Evolutionary conservation across 2,329 filamentous ascomycete species (phyloP), one percentile per base, ranked within the genome.

Genomic region (Leptosphaerulina australis): DNA sequence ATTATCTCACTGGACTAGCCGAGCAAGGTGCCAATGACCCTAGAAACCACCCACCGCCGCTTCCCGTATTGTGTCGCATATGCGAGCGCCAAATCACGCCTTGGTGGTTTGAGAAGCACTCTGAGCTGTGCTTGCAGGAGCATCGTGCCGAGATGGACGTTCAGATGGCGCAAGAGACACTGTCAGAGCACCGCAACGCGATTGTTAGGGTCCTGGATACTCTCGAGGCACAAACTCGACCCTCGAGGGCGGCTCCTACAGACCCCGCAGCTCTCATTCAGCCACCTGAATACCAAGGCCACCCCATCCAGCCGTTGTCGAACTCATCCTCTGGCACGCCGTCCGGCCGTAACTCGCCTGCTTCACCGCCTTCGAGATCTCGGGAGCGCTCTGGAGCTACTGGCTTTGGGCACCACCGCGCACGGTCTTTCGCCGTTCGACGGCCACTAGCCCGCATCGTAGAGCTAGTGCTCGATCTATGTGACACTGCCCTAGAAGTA

Each of bases 71-170:
- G 12, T 99, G 94, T 73, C 91, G 94, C 43, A 97, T 99, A 46
- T 99, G 94, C 72, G 94, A 99, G 71, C 90, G 94, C 44, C 91
- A 97, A 56, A 97, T 99, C 53, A 91, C 91, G 4, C 91, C 93
- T 0, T 99, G 94, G 94, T 99, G 94, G 95, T 99, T 99, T 63
- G 94, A 99, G 75, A 99, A 97, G 73, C 94, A 99, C 71, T 96
- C 93, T 2, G 95, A 99, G 65, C 78, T 97, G 15, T 99, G 94
- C 68, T 79, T 97, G 46, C 92, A 97, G 70, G 94, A 99, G 70
- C 94, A 99, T 69, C 87, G 89, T 41, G 93, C 94, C 0, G 94
- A 99, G 71, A 95, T 97, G 90, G 93, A 97, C 63, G 91, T 99
- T 3, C 93, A 99, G 70, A 88, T 97, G 80, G 86, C 92, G 5